Conservation (phyloP, 371 early-diverging fungal species). For the Entomophthora muscae region DNA sequence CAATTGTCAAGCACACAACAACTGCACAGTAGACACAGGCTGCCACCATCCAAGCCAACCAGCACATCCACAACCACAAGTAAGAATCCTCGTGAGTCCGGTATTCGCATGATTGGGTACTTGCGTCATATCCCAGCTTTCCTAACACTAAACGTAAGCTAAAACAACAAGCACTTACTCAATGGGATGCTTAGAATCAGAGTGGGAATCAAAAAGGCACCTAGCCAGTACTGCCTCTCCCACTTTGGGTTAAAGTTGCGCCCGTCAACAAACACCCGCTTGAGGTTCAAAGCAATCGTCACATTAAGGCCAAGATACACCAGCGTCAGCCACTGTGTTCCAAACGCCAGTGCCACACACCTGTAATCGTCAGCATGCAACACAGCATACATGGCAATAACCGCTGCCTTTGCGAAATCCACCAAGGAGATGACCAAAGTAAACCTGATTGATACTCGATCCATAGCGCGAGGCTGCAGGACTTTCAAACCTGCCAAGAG, state of each 20-base stretch:
- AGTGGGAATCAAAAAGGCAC: not conserved
- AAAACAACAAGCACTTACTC: not conserved
- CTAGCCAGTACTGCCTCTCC: conserved; percentile 1
- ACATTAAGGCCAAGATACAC: not conserved
- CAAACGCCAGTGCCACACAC: not conserved
- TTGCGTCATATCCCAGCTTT: not conserved
- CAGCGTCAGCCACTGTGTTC: not conserved
- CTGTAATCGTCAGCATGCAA: not conserved
- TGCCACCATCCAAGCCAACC: not conserved
- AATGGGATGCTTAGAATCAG: not conserved
- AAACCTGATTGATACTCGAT: not conserved
- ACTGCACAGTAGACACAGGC: not conserved
- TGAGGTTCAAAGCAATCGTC: conserved; percentile 3
- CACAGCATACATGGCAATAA: not conserved
- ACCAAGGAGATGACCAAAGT: not conserved
- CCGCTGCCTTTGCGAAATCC: conserved; percentile 1
- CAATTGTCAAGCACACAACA: not conserved
- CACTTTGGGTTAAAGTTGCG: not conserved
- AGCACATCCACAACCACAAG: not conserved
- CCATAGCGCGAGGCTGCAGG: not conserved
- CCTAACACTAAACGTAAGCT: not conserved
- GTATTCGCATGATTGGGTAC: not conserved
- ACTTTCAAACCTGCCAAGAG: not conserved
- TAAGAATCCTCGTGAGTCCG: not conserved
- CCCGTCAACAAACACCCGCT: conserved; percentile 2